Conservation (phyloP, 148 eudicot species). For the Camellia granthamiana region DNA sequence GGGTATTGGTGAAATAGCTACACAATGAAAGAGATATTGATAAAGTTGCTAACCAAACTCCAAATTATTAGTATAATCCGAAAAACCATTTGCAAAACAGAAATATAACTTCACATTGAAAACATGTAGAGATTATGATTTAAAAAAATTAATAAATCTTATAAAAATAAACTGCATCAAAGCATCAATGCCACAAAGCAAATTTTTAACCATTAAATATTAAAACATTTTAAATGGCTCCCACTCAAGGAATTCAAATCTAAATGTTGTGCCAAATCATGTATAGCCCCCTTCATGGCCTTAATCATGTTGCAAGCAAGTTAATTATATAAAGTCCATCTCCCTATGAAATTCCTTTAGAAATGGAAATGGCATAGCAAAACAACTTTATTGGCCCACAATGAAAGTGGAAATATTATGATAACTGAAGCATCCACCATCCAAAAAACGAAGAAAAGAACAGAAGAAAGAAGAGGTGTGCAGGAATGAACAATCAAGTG, state of each 20-base stretch:
- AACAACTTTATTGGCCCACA: no score
- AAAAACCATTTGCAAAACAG: neutral
- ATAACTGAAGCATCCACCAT: neutral
- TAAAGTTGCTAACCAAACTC: neutral
- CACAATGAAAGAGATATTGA: conserved; percentile 5
- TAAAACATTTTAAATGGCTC: neutral
- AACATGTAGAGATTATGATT: no score
- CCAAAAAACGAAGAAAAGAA: neutral
- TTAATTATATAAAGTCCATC: no score
- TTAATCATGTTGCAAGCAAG: neutral
- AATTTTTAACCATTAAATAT: no score
- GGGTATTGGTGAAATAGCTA: conserved; percentile 96
- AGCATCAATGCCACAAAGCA: neutral
- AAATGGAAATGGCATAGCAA: no score
- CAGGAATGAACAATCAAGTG: neutral
- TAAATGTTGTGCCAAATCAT: neutral
- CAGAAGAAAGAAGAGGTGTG: neutral
- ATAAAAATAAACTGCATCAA: neutral
- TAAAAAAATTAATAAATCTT: no score
- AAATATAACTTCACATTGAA: no score
- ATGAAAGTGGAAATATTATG: neutral
- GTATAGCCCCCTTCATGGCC: neutral
- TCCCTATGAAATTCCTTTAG: no score
- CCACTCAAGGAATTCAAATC: neutral
- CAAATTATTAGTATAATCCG: neutral